Base-by-base conservation (phyloP, 2,329 filamentous ascomycete genomes). In the Dendryphion nanum region DNA sequence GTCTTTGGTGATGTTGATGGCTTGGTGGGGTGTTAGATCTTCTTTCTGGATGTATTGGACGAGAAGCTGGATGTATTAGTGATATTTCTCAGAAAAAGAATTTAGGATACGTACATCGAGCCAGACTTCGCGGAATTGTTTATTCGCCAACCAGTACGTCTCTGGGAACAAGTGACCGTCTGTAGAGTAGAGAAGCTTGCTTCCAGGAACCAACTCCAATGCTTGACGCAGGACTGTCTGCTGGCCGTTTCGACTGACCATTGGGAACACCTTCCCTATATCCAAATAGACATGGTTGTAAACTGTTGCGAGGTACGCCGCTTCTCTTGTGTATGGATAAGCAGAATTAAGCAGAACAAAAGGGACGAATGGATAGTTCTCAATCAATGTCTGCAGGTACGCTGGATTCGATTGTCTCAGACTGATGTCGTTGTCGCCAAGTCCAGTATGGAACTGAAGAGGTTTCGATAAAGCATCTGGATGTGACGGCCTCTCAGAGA, bases 281-380 rank as follows among this genome's bases (percentile, higher is more conserved):
- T 94, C 89, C 10, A 88, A 78, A 57, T 89, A 93, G 2, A 86
- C 85, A 55, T 94, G 91, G 17, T 78, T 72, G 57, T 89, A 93
- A 16, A 86, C 81, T 1, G 78, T 79, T 0, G 88, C 86, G 15
- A 94, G 73, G 57, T 91, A 94, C 0, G 84, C 86, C 0, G 84
- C 79, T 64, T 93, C 86, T 24, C 82, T 77, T 0, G 83, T 88
- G 55, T 85, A 93, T 0, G 89, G 89, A 59, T 94, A 94, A 2
- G 86, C 79, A 0, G 87, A 82, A 57, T 94, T 87, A 2, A 94
- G 75, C 6, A 94, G 69, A 2, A 94, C 83, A 38, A 94, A 83
- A 0, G 85, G 83, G 0, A 91, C 79, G 0, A 72, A 71, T 0
- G 84, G 77, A 49, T 85, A 89, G 15, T 75, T 69, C 26, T 81